Base-by-base conservation (phyloP, 441 rosid genomes). In the Flueggea neowawraea region DNA sequence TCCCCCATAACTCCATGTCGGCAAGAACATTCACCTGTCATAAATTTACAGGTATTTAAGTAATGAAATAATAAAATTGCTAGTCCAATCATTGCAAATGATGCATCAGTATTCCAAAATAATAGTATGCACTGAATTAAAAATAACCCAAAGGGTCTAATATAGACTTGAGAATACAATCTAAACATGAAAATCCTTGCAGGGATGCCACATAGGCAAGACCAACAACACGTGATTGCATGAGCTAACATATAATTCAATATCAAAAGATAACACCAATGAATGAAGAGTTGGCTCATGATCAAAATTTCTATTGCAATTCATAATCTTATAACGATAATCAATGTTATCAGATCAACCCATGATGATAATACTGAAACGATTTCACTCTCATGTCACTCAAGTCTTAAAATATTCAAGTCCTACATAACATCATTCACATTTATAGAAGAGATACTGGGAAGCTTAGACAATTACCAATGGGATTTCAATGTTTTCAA, bases 1-100 rank as follows among this genome's bases (percentile, higher is more conserved):
- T 85, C 55, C 99, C 99, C 88, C 95, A 85, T 48, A 84, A 82
- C 77, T 95, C 99, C 99, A 95, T 91, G 66, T 91, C 96, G 36
- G 99, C 98, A 50, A 95, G 90, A 74, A 91, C 87, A 75, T 78
- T 82, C 55, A 95, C 97, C 99, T 95, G 72, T 63, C 60, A 79
- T 62, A 66, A 44, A 72, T 69, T 69, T 32, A 53, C 48, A 60
- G 64, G 63, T 58, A 66, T 66, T 62, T 72, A 11, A 44, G 36
- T 14, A n/a, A 61, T 49, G 44, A 39, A 31, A 61, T 48, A 47
- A 62, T 52, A 41, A 31, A 41, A 43, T 22, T 1, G 2, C 28
- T 22, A 22, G 28, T 22, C 28, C 28, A 22, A 22, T 22, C 28
- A 22, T 22, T 22, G 28, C 28, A 22, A 22, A 22, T 22, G 28